Conservation (phyloP, 2,329 filamentous ascomycete species). For the Epichloe aotearoae region DNA sequence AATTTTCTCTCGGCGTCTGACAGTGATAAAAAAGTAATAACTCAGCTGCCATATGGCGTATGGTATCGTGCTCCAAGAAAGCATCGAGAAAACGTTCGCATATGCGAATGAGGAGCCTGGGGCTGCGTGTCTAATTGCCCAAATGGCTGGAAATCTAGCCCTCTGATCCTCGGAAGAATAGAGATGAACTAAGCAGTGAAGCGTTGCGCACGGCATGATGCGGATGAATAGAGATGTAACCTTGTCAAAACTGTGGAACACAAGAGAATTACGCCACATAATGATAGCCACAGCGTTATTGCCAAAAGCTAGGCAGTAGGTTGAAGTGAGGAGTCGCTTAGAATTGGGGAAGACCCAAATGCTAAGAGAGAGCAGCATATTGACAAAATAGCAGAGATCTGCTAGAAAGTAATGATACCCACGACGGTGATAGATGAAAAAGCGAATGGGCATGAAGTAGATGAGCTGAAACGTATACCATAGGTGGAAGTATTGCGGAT, state of each 20-base stretch:
- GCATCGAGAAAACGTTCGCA: slow-evolving; percentile 65
- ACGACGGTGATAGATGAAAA: slow-evolving; percentile 77
- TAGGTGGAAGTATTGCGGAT: slow-evolving; percentile 72
- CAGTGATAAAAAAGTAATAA: slow-evolving; percentile 96
- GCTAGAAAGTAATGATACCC: slow-evolving; percentile 96
- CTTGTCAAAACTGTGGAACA: slow-evolving; percentile 98
- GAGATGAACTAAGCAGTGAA: slow-evolving; percentile 87
- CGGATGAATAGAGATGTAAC: slow-evolving; percentile 98
- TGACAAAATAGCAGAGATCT: slow-evolving; percentile 97
- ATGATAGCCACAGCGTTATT: slow-evolving; percentile 97
- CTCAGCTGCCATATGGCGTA: slow-evolving; percentile 85
- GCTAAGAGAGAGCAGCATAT: slow-evolving; percentile 66
- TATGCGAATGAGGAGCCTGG: slow-evolving; percentile 71
- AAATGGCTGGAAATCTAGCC: slow-evolving; percentile 70
- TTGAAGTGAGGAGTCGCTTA: slow-evolving; percentile 81
- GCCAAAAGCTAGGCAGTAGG: slow-evolving; percentile 84
- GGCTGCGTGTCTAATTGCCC: slow-evolving; percentile 57
- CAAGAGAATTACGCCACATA: slow-evolving; percentile 97
- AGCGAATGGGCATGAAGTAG: slow-evolving; percentile 96
- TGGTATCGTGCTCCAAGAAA: slow-evolving; percentile 84
- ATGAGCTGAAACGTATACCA: slow-evolving; percentile 84
- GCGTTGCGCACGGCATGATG: slow-evolving; percentile 91
- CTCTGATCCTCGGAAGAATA: slow-evolving; percentile 51
- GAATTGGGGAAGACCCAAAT: slow-evolving; percentile 87
- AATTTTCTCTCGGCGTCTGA: slow-evolving; percentile 90